Evolutionary conservation across 164 flowering plant genomes (phyloP), one percentile per base, ranked within the genome.

Genomic region (Aristolochia contorta): DNA sequence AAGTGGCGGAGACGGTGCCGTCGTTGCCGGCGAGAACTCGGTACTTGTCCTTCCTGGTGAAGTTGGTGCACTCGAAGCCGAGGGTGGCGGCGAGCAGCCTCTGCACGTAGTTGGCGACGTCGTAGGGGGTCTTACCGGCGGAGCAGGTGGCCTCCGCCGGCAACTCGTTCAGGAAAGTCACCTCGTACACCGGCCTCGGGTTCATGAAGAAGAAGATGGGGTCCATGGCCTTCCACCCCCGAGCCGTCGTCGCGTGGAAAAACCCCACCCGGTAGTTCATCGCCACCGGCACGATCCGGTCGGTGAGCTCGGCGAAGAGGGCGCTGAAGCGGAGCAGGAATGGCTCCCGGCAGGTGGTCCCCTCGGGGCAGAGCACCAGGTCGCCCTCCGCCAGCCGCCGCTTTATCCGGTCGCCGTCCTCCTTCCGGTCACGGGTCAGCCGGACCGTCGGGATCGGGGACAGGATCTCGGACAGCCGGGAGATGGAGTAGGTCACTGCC

Each of bases 191-290:
- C 0, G 97, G 97, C 51, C 92, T 71, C 16, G 97, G 97, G 69
- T 93, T 93, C 97, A 93, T 90, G 75, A 93, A 82, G 85, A 88
- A 90, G 80, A 86, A 88, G 14, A 94, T 75, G 0, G 95, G 93
- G 65, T 94, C 97, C 67, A 94, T 61, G 0, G 73, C 95, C 65
- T 94, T 94, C 86, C 96, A 91, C 0, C 99, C 97, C 45, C 95
- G 59, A 0, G 97, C 99, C 0, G 99, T 94, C 8, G 97, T 94
- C 32, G 93, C 97, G 67, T 94, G 97, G 65, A 94, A 94, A 65
- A 94, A 79, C 22, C 97, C 93, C 0, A 88, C 96, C 56, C 88
- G 52, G 59, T 88, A 86, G 67, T 94, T 86, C 97, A 94, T 88
- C 0, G 91, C 97, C 6, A 94, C 99, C 1, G 99, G 99, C 15